These are phyloP conservation scores for Uncinocarpus reesii DNA, from an alignment of 2,329 filamentous ascomycete species.

Conservation along the genomic window DNA sequence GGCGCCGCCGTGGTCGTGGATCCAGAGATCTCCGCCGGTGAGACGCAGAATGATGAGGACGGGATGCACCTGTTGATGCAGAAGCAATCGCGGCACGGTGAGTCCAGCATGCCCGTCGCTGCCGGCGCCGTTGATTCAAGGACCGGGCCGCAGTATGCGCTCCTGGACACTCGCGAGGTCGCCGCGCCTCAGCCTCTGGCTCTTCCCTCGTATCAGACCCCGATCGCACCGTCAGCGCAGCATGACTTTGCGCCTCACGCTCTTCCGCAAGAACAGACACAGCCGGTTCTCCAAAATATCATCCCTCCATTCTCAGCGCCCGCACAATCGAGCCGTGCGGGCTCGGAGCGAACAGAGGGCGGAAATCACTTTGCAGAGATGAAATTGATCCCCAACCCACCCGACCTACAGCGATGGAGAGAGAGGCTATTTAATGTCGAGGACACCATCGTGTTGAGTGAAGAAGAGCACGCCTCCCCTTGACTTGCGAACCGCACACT, in stretches of 20 bases:
- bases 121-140: background rate
- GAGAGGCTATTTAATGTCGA: slow-evolving; percentile 66
- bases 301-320: background rate
- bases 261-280: background rate
- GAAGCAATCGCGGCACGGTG: background rate
- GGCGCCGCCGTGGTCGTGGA: background rate
- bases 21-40: background rate
- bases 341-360: slow-evolving; percentile 20
- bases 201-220: background rate
- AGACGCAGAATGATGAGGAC: background rate
- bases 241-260: background rate
- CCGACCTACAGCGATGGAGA: slow-evolving; percentile 58
- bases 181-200: background rate
- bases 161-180: background rate
- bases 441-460: slow-evolving; percentile 58
- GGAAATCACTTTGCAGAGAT: slow-evolving; percentile 26
- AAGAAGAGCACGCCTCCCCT: slow-evolving; percentile 52
- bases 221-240: background rate
- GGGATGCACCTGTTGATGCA: background rate
- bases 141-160: background rate
- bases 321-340: slow-evolving; percentile 16
- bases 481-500: too few species aligned
- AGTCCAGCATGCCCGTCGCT: background rate
- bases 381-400: slow-evolving; percentile 55
- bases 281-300: background rate